Base-by-base conservation (phyloP, 768 basidiomycete genomes). In the Myochromella boudieri region DNA sequence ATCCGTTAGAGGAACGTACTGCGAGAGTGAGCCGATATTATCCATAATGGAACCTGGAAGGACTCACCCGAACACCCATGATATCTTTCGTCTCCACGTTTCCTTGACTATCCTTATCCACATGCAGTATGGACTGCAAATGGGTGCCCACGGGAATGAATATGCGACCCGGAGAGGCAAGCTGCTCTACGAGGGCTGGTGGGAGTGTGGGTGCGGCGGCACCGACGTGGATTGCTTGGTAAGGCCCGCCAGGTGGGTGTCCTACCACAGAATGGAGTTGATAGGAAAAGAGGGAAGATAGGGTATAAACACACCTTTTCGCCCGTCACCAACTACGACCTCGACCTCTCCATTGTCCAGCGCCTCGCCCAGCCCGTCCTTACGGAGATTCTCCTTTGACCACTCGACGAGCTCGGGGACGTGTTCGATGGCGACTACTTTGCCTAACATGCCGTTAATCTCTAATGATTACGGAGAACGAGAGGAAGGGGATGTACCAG, bases 371-470 rank as follows among this genome's bases (percentile, higher is more conserved):
- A 87, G 68, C 0, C 85, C 86, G 49, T 93, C 90, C 17, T 68
- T 70, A 36, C 70, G 65, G 14, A 97, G 66, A 55, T 97, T 95
- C 12, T 65, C 48, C 39, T 76, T 58, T n/a, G 84, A 81, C 82
- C 80, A 78, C 11, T 83, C 75, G 4, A 85, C 84, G 7, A 97
- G 76, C 52, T 85, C 82, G 0, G 80, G 76, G 54, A 98, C 81
- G 63, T 99, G 95, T 34, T 99, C 95, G 54, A 99, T 88, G 2
- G 91, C 95, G 10, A 95, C 74, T 4, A 97, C 85, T 47, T 74
- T 81, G 6, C 83, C 84, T 9, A 68, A 63, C 10, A 64, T 65
- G 10, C 63, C 65, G 14, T n/a, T n/a, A n/a, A n/a, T n/a, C n/a
- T n/a, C n/a, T n/a, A n/a, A n/a, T n/a, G n/a, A n/a, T n/a, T n/a